phyloP scores from a whole-genome alignment of 2,329 filamentous ascomycete genomes.

The Exophiala calicioides region DNA sequence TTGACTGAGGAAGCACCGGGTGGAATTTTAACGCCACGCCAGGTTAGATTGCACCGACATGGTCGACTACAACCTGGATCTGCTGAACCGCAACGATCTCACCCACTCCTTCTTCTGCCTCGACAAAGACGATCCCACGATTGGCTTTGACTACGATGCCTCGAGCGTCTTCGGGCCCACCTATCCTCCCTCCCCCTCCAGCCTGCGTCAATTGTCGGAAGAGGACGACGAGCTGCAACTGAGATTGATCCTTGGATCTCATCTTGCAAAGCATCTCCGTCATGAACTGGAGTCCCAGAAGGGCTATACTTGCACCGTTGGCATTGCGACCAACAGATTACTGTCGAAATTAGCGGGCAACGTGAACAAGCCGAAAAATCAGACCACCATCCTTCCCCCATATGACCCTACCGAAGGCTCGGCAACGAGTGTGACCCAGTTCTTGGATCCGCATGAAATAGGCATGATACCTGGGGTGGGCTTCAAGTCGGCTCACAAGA shows the following conservation, averaged over 20 bases:
- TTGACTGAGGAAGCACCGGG: slow-evolving; percentile 3
- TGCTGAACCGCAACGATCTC: slow-evolving; percentile 68
- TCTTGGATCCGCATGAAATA: slow-evolving; percentile 75
- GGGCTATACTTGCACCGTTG: slow-evolving; percentile 85
- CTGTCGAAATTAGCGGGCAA: slow-evolving; percentile 82
- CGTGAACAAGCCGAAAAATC: slow-evolving; percentile 80
- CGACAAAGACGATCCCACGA: slow-evolving; percentile 68
- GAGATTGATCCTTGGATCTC: slow-evolving; percentile 74
- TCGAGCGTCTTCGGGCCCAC: slow-evolving; percentile 65
- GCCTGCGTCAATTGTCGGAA: background rate
- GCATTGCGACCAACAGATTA: slow-evolving; percentile 83
- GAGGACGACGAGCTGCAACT: slow-evolving; percentile 48
- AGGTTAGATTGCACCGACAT: slow-evolving; percentile 82
- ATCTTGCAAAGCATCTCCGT: slow-evolving; percentile 75
- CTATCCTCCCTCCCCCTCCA: slow-evolving; percentile 45
- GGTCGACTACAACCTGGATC: slow-evolving; percentile 73
- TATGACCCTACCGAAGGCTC: slow-evolving; percentile 42
- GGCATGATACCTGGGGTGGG: slow-evolving; percentile 85
- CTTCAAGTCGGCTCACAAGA: slow-evolving; percentile 69
- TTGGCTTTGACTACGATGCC: slow-evolving; percentile 80
- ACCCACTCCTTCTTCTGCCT: slow-evolving; percentile 76
- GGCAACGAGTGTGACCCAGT: slow-evolving; percentile 59
- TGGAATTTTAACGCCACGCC: slow-evolving; percentile 15
- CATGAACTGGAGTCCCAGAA: slow-evolving; percentile 70
- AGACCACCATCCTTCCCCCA: slow-evolving; percentile 78